phyloP scores from a whole-genome alignment of 2,329 filamentous ascomycete species.

The Colletotrichum sp. region DNA sequence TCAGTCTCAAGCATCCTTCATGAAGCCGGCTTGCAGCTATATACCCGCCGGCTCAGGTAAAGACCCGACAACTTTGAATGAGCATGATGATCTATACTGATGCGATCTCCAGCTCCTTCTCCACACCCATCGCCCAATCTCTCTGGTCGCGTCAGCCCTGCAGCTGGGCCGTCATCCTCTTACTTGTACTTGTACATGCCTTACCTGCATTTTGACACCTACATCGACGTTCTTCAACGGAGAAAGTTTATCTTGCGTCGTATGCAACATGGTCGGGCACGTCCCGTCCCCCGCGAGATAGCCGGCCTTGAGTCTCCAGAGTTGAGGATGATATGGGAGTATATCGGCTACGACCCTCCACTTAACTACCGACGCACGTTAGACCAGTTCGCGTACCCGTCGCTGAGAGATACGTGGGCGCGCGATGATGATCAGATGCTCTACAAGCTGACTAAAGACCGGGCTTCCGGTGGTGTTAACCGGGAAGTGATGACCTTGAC shows the following conservation, averaged over 20 bases:
- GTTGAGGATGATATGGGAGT: conserved; percentile 67
- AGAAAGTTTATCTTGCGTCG: conserved; percentile 60
- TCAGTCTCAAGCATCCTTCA: conserved; percentile 54
- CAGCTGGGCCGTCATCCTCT: background rate
- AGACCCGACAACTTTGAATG: rapidly evolving
- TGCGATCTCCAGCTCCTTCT: conserved; percentile 39
- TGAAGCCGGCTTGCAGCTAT: conserved; percentile 54
- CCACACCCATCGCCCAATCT: conserved; percentile 28
- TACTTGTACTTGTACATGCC: conserved; percentile 60
- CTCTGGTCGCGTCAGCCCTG: conserved; percentile 13
- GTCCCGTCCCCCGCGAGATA: conserved; percentile 60
- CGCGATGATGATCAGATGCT: conserved; percentile 72
- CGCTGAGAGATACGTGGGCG: conserved; percentile 62
- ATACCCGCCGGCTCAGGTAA: conserved; percentile 35
- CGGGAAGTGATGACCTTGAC: conserved; percentile 19
- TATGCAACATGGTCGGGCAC: conserved; percentile 56
- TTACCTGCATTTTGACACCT: conserved; percentile 70
- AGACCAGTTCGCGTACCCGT: conserved; percentile 69
- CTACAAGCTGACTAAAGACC: conserved; percentile 66
- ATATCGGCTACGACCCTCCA: conserved; percentile 64
- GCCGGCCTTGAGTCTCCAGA: conserved; percentile 62
- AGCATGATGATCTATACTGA: background rate
- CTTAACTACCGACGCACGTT: conserved; percentile 66
- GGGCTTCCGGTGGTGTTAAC: conserved; percentile 25
- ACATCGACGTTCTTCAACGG: conserved; percentile 60